phyloP scores from a whole-genome alignment of 2,329 filamentous ascomycete genomes.

The Colletotrichum godetiae region DNA sequence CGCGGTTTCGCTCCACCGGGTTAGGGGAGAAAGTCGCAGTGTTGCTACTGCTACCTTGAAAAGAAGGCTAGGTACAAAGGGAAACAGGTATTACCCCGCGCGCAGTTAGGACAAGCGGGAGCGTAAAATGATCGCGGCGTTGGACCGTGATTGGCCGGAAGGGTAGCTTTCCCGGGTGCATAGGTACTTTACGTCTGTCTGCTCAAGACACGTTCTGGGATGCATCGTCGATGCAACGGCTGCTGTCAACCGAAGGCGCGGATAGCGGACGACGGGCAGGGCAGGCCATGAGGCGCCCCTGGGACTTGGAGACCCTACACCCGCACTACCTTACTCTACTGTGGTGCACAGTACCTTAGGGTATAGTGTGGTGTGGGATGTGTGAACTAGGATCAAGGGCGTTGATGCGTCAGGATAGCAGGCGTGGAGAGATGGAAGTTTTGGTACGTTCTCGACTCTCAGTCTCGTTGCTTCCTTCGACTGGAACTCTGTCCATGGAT shows the following conservation, averaged over 20 bases:
- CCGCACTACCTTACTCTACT: neutral
- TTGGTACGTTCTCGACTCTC: no score
- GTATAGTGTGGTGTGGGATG: neutral
- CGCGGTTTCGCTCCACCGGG: slow-evolving; percentile 22
- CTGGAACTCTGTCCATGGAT: neutral
- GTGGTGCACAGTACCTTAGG: neutral
- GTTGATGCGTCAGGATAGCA: slow-evolving; percentile 2
- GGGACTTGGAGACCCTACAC: neutral
- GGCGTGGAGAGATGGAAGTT: slow-evolving; percentile 20
- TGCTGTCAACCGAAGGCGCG: neutral
- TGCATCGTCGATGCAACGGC: neutral
- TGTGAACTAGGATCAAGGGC: slow-evolving; percentile 8
- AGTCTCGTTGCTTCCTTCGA: neutral
- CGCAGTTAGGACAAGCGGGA: slow-evolving; percentile 7
- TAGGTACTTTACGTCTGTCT: neutral
- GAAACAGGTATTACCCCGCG: slow-evolving; percentile 24
- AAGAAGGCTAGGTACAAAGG: slow-evolving; percentile 16
- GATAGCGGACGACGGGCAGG: slow-evolving; percentile 11
- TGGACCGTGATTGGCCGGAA: slow-evolving; percentile 5
- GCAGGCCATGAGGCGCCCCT: neutral
- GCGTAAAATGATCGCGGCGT: neutral
- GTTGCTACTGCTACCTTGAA: neutral
- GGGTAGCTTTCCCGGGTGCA: neutral
- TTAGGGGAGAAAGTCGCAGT: neutral
- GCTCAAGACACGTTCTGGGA: neutral